Evolutionary conservation across 352 stramenopile genomes (phyloP).

Genomic region (Phytophthora agathidicida): DNA sequence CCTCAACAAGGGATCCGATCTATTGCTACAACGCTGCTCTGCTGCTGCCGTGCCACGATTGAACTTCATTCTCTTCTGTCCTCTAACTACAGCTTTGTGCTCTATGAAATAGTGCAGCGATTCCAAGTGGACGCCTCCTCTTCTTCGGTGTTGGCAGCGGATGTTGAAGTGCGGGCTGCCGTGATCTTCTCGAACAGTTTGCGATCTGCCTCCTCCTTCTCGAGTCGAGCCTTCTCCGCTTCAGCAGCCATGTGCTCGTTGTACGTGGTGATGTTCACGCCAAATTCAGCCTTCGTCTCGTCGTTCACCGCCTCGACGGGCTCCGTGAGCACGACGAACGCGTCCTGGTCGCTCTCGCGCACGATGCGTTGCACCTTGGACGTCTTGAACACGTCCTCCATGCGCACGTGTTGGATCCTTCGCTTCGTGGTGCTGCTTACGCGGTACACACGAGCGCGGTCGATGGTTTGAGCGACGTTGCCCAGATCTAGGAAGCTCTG

Average conservation of each 20-base stretch:
- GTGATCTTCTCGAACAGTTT: constrained; percentile 42
- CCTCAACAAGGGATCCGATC: constrained; percentile 32
- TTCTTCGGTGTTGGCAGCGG: neutral
- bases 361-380: constrained; percentile 72
- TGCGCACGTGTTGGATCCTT: constrained; percentile 63
- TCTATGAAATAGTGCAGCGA: constrained; percentile 71
- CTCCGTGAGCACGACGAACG: constrained; percentile 57
- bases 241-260: constrained; percentile 50
- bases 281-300: constrained; percentile 36
- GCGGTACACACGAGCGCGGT: constrained; percentile 67
- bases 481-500: constrained; percentile 60
- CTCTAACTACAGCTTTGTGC: constrained; percentile 21
- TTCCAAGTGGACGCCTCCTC: constrained; percentile 48
- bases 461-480: constrained; percentile 63
- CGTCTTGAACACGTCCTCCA: constrained; percentile 70
- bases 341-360: constrained; percentile 65
- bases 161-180: constrained; percentile 13
- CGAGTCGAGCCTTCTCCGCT: constrained; percentile 27
- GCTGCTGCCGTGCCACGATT: neutral
- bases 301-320: constrained; percentile 39
- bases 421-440: constrained; percentile 68
- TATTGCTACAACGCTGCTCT: constrained; percentile 28
- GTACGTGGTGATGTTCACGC: constrained; percentile 60
- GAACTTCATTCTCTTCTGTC: constrained; percentile 10
- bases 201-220: constrained; percentile 35